These are phyloP conservation scores for Gossypium davidsonii DNA, from an alignment of 441 rosid species.

Conservation along the genomic window DNA sequence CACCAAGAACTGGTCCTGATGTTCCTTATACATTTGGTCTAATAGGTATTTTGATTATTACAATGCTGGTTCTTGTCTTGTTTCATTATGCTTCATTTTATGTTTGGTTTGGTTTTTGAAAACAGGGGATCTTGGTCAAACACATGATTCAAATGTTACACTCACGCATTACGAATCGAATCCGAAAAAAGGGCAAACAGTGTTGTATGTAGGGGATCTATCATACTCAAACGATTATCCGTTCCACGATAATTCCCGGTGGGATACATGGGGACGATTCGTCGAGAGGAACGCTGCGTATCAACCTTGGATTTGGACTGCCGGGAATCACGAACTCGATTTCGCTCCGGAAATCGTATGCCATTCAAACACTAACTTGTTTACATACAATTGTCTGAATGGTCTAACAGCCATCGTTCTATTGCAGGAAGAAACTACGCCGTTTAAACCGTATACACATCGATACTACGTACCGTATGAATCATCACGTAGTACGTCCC, in stretches of 20 bases:
- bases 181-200: conserved; percentile 51
- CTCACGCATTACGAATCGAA: conserved; percentile 64
- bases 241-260: conserved; percentile 49
- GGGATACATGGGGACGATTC: conserved; percentile 89
- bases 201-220: conserved; percentile 71
- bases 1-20: conserved; percentile 77
- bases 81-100: neutral
- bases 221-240: conserved; percentile 76
- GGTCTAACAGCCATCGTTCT: conserved; percentile 2
- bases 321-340: conserved; percentile 79
- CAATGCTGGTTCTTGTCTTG: neutral
- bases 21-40: conserved; percentile 87
- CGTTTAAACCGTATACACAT: conserved; percentile 65
- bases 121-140: conserved; percentile 91
- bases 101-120: conserved; percentile 22
- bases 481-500: conserved; percentile 58
- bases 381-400: neutral
- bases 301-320: conserved; percentile 90
- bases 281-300: conserved; percentile 67
- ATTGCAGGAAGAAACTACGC: conserved; percentile 62
- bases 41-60: conserved; percentile 37
- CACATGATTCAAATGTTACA: conserved; percentile 65
- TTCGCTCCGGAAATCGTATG: conserved; percentile 58
- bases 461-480: conserved; percentile 64
- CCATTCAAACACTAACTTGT: neutral